Evolutionary conservation across 495 filamentous ascomycete species (phyloP), one percentile per base, ranked within the genome.

Genomic region (Aspergillus nidulans): DNA sequence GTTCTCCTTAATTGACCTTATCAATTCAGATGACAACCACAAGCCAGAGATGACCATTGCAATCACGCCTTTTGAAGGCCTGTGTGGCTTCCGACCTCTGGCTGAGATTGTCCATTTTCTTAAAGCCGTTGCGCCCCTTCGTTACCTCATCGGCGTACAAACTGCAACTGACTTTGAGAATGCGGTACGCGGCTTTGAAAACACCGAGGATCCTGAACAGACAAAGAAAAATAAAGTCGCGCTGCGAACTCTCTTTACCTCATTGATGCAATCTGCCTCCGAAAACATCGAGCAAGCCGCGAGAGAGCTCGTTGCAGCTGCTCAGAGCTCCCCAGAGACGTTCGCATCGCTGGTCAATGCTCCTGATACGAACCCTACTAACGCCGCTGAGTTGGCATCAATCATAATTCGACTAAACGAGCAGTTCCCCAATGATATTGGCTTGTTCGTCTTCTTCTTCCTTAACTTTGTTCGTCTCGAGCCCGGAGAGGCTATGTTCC

Each of bases 11-110:
- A 19, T 18, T 58, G 18, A 47, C 16, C 2, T 3, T 32, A 7
- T 44, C 39, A 12, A 28, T 4, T 3, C 34, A 85, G 92, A 98
- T 79, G 92, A 97, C 74, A 98, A 98, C 70, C 94, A 98, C 77
- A 98, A 98, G 71, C 94, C 94, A 42, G 94, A 98, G 71, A 98
- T 98, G 94, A 88, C 92, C 51, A 96, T 98, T 64, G 94, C 94
- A 50, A 85, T 98, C 65, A 97, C 94, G 1, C 86, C 88, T 2
- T 98, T 98, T 58, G 94, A 97, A 64, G 94, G 94, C 6, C 79
- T 98, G 24, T 98, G 94, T 63, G 92, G 94, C 15, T 98, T 98
- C 77, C 84, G 94, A 15, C 94, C 94, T 0, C 72, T 97, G 10
- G 77, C 65, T 20, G 90, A 99, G 71, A 92, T 97, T 45, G 75